Evolutionary conservation across 2,329 filamentous ascomycete genomes (phyloP), one percentile per base, ranked within the genome.

Genomic region (Didymella sp.): DNA sequence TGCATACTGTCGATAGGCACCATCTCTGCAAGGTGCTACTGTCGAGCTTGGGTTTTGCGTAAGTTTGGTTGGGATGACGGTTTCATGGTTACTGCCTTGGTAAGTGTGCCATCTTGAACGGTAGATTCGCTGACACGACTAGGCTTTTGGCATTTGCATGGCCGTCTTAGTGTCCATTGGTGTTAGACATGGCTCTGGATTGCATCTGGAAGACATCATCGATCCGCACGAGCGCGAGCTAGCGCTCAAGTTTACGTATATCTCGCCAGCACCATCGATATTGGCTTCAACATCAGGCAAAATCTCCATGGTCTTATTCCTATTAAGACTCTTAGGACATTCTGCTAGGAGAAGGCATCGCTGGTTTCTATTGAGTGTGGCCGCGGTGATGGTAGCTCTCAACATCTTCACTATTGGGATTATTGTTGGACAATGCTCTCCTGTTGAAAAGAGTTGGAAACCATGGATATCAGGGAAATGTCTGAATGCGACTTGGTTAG

Each of bases 241-340:
- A 15, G 54, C 48, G 5, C 40, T 46, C 13, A 51, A 46, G 33
- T 47, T 38, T 19, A 52, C 30, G 12, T 52, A 38, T 21, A 28
- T 52, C 24, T 41, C 48, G 6, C 47, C 31, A 8, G 41, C 48
- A n/a, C 25, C 40, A 2, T 57, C 22, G 2, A 46, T 52, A 9
- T 17, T 44, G 15, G 37, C 52, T 4, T 25, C 45, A 9, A 38
- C 45, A 38, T 12, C n/a, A 6, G 19, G 47, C 11, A 25, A 50
- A 12, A 33, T 50, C 13, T 50, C 28, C 2, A 50, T 42, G 37
- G 28, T 35, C 3, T 13, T 50, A 3, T 42, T 50, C 6, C 22
- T 25, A 3, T 30, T 17, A 25, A 49, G 35, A 22, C 6, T 41
- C 2, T 19, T 40, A 3, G 46, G 35, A 5, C 25, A 19, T 4